These are phyloP conservation scores for Salvia hispanica DNA, from an alignment of 257 asterid species.

Conservation along the genomic window DNA sequence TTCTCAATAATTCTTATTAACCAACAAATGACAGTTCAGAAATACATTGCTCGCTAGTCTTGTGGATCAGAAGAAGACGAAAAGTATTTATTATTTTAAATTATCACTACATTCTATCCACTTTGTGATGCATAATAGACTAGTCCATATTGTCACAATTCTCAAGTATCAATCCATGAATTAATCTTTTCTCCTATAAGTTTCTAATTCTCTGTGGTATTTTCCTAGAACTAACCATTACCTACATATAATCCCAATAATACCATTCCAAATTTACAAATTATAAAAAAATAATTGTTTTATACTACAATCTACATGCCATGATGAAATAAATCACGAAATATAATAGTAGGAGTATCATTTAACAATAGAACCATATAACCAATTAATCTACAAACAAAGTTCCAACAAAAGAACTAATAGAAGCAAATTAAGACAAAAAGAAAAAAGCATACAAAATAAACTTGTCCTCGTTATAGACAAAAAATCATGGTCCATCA, in stretches of 20 bases:
- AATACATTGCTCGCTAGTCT: slow-evolving; percentile 23
- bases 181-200: background rate
- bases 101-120: background rate
- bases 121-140: background rate
- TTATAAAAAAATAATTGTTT: too few species aligned
- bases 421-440: too few species aligned
- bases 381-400: too few species aligned
- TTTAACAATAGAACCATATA: too few species aligned
- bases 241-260: too few species aligned
- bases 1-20: slow-evolving; percentile 4
- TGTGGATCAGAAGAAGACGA: slow-evolving; percentile 5
- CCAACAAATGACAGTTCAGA: slow-evolving; percentile 29
- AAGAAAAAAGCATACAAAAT: too few species aligned
- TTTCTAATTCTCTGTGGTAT: background rate
- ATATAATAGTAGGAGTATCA: too few species aligned
- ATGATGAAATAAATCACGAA: background rate
- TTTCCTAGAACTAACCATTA: too few species aligned
- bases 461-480: too few species aligned
- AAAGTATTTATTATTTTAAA: background rate
- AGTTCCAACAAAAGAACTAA: too few species aligned
- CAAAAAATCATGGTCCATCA: too few species aligned
- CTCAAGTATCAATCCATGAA: background rate
- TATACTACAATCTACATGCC: too few species aligned
- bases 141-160: background rate
- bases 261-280: background rate